phyloP scores from a whole-genome alignment of 352 stramenopile species.

The Peronospora tabacina region DNA sequence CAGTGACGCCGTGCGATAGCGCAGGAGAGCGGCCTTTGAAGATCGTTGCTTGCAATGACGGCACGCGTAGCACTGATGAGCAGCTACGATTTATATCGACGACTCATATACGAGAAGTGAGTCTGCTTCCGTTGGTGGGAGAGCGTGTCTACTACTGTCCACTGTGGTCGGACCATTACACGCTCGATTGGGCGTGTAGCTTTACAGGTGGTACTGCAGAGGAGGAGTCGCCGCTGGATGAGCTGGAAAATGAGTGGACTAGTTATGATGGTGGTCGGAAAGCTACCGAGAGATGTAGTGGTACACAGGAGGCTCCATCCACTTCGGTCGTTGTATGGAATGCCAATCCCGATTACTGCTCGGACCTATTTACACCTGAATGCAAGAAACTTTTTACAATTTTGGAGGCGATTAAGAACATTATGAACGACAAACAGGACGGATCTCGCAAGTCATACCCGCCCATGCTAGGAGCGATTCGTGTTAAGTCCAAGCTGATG shows the following conservation, averaged over 20 bases:
- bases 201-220: slow-evolving; percentile 23
- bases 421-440: slow-evolving; percentile 11
- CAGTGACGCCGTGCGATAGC: background rate
- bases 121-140: slow-evolving; percentile 38
- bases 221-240: slow-evolving; percentile 27
- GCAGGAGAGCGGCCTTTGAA: slow-evolving; percentile 14
- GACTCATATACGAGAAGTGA: slow-evolving; percentile 33
- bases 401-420: slow-evolving; percentile 17
- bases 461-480: slow-evolving; percentile 45
- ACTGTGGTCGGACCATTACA: slow-evolving; percentile 44
- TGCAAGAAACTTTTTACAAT: slow-evolving; percentile 21
- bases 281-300: background rate
- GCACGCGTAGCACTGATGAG: background rate
- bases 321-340: slow-evolving; percentile 20
- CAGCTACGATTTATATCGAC: slow-evolving; percentile 37
- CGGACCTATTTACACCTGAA: slow-evolving; percentile 21
- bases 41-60: slow-evolving; percentile 5
- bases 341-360: slow-evolving; percentile 15
- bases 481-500: slow-evolving; percentile 47
- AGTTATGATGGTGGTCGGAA: slow-evolving; percentile 1
- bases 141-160: slow-evolving; percentile 51
- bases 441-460: slow-evolving; percentile 8
- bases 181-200: slow-evolving; percentile 34
- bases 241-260: slow-evolving; percentile 20
- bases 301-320: background rate